Evolutionary conservation across 2,329 filamentous ascomycete species (phyloP).

Genomic region (Fusarium chaquense): DNA sequence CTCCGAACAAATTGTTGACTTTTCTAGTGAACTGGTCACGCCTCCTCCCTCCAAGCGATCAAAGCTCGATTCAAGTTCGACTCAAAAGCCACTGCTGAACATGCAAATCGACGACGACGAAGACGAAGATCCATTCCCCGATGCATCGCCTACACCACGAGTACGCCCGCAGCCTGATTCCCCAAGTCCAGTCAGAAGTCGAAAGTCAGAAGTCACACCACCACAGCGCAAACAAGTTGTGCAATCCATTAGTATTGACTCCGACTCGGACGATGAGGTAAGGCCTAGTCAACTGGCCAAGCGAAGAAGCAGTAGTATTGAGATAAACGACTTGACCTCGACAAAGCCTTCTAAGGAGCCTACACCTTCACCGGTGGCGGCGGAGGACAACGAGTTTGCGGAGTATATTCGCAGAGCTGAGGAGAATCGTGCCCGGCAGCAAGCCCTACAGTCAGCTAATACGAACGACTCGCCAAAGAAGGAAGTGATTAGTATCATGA

Average conservation of each 20-base stretch:
- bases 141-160: slow-evolving; percentile 42
- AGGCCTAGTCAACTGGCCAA: background rate
- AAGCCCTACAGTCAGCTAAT: slow-evolving; percentile 36
- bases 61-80: slow-evolving; percentile 41
- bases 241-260: slow-evolving; percentile 44
- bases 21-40: slow-evolving; percentile 51
- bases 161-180: slow-evolving; percentile 15
- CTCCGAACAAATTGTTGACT: slow-evolving; percentile 25
- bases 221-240: slow-evolving; percentile 10
- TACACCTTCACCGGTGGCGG: slow-evolving; percentile 2
- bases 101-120: slow-evolving; percentile 24
- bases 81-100: slow-evolving; percentile 31
- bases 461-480: slow-evolving; percentile 35
- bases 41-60: slow-evolving; percentile 57
- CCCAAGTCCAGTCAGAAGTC: slow-evolving; percentile 21
- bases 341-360: slow-evolving; percentile 12
- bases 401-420: slow-evolving; percentile 60
- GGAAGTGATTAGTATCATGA: slow-evolving; percentile 50
- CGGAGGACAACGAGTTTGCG: slow-evolving; percentile 57
- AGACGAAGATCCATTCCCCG: slow-evolving; percentile 28
- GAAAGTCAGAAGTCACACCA: slow-evolving; percentile 9
- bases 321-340: slow-evolving; percentile 15
- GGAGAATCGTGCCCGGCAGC: slow-evolving; percentile 48
- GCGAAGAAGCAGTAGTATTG: slow-evolving; percentile 30
- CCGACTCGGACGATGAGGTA: slow-evolving; percentile 52